A percentile compares a stretch with the other conserved stretches of the same genome.
Conservation (phyloP, 768 basidiomycete genomes). For the Epithele typhae region DNA sequence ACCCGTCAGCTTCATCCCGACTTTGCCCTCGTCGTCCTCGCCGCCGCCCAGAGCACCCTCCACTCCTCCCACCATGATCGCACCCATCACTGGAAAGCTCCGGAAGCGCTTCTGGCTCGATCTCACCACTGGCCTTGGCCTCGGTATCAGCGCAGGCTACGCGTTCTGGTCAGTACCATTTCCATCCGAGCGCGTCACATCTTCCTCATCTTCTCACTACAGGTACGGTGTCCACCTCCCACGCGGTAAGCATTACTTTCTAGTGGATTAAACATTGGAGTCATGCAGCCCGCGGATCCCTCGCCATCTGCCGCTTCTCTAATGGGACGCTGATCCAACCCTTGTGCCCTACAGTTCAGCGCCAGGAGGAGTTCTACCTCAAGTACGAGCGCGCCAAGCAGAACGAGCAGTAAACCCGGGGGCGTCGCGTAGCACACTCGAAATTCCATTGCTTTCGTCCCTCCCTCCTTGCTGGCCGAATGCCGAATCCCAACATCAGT, state of each 20-base stretch:
- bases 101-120: slow-evolving; percentile 92
- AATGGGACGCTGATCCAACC: background rate
- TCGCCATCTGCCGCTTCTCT: background rate
- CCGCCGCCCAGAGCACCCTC: too few relatives aligned
- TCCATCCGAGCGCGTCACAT: slow-evolving; percentile 14
- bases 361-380: slow-evolving; percentile 82
- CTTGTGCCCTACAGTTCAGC: slow-evolving; percentile 50
- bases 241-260: slow-evolving; percentile 50
- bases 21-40: slow-evolving; percentile 19
- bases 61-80: slow-evolving; percentile 57
- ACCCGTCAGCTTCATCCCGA: slow-evolving; percentile 9
- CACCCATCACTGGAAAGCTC: slow-evolving; percentile 90
- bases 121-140: slow-evolving; percentile 65
- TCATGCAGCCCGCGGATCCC: background rate
- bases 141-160: slow-evolving; percentile 72
- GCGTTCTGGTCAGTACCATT: slow-evolving; percentile 67
- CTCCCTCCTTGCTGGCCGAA: too few relatives aligned
- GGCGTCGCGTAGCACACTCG: slow-evolving; percentile 4
- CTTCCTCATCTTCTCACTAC: slow-evolving; percentile 23
- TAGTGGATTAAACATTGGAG: too few relatives aligned
- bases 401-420: slow-evolving; percentile 18
- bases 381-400: slow-evolving; percentile 66
- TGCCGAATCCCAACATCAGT: too few relatives aligned
- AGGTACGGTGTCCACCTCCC: slow-evolving; percentile 87
- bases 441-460: slow-evolving; percentile 7